Conservation (phyloP, 2,329 filamentous ascomycete species). For the Bipolaris victoriae region DNA sequence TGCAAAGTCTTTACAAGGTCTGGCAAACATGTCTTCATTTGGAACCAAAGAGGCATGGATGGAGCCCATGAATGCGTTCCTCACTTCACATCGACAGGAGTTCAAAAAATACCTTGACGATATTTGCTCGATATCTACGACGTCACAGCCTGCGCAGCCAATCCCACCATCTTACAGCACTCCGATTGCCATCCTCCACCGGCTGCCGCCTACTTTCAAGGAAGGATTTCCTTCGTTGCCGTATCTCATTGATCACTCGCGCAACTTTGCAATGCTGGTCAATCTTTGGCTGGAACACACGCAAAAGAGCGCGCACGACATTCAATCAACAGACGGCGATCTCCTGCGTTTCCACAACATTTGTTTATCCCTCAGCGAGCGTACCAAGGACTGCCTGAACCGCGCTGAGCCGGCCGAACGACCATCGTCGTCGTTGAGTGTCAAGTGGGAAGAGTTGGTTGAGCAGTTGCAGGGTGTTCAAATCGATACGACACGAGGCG, state of each 20-base stretch:
- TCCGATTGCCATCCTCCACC: constrained; percentile 84
- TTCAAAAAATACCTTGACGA: constrained; percentile 89
- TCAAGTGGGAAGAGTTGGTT: constrained; percentile 61
- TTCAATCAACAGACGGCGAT: constrained; percentile 53
- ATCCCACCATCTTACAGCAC: constrained; percentile 89
- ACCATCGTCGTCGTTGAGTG: constrained; percentile 55
- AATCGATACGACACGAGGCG: constrained; percentile 41
- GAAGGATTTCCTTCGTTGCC: constrained; percentile 94
- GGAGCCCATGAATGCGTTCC: constrained; percentile 95
- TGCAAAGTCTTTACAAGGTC: constrained; percentile 87
- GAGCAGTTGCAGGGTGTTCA: constrained; percentile 52
- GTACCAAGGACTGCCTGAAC: constrained; percentile 58
- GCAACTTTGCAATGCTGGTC: constrained; percentile 82
- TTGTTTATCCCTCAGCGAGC: constrained; percentile 54
- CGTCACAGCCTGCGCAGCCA: constrained; percentile 61
- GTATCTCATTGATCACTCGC: constrained; percentile 87
- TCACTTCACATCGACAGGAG: constrained; percentile 74
- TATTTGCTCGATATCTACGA: constrained; percentile 80
- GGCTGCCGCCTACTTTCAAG: constrained; percentile 77
- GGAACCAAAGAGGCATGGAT: constrained; percentile 98
- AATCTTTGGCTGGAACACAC: constrained; percentile 75
- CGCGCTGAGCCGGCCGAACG: constrained; percentile 60
- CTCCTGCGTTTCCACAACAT: constrained; percentile 58
- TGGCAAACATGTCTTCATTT: constrained; percentile 89
- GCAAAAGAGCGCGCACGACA: constrained; percentile 44